Conservation (phyloP, 495 filamentous ascomycete genomes). For the Cercophora sp. region DNA sequence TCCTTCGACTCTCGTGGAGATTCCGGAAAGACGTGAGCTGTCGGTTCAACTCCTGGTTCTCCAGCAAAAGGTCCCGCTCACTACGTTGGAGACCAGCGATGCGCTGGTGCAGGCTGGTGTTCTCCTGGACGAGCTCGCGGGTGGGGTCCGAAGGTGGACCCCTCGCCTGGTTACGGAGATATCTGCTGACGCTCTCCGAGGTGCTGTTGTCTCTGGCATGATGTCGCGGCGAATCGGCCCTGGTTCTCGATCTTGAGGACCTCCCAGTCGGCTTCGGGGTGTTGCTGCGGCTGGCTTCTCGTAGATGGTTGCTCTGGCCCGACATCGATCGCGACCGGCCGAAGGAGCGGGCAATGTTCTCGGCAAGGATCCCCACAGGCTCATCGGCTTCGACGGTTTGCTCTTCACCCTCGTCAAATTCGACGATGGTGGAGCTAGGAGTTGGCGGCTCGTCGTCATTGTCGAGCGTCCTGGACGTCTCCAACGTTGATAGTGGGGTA, state of each 20-base stretch:
- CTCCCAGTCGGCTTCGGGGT: neutral
- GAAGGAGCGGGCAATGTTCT: neutral
- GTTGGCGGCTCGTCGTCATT: neutral
- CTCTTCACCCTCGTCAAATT: constrained; percentile 11
- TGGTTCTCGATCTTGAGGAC: neutral
- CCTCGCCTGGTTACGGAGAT: constrained; percentile 2
- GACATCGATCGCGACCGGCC: constrained; percentile 4
- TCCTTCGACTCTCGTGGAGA: constrained; percentile 8
- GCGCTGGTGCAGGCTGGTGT: constrained; percentile 22
- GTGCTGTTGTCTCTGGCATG: neutral
- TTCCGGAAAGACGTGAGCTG: constrained; percentile 4
- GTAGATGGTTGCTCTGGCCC: neutral
- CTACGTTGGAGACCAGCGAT: constrained; percentile 20
- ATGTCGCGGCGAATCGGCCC: neutral
- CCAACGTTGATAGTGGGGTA: neutral
- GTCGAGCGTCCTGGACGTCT: neutral
- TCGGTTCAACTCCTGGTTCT: constrained; percentile 14
- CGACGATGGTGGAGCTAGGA: constrained; percentile 12
- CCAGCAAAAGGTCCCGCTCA: constrained; percentile 16
- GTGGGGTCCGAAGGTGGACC: neutral
- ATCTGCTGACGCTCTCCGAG: constrained; percentile 11
- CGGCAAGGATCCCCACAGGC: neutral
- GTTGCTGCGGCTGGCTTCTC: neutral
- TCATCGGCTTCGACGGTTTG: neutral
- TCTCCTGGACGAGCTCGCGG: constrained; percentile 14